Evolutionary conservation across 177 flowering plant genomes (phyloP), one percentile per base, ranked within the genome.

Genomic region (Tripterygium wilfordii): DNA sequence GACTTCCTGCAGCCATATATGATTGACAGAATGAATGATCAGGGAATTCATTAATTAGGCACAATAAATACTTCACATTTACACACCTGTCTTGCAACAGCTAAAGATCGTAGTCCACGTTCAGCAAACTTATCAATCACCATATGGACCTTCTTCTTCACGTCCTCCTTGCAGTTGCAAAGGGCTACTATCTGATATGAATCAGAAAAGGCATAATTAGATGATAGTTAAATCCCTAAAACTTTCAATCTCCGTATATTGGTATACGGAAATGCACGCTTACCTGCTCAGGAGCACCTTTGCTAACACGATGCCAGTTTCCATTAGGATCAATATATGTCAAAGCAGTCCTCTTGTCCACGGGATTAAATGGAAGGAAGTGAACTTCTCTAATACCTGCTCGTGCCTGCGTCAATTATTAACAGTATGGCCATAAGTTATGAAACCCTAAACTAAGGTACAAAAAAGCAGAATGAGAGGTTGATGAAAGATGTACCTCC

Each of bases 261-360:
- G n/a, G 30, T 26, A 18, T 10, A 17, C 13, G 2, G 40, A 36
- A 22, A 26, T 14, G 23, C 13, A 12, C 22, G 20, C n/a, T 33
- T 66, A 91, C 95, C 95, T 91, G 98, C 64, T 92, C 98, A 37
- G 98, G 98, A 19, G 98, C 98, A 45, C 98, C 98, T 62, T 92
- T 92, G 78, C 98, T 88, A 18, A 79, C 91, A 14, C 98, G 69
- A 48, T 88, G 95, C 98, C 98, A 92, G 27, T 59, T 71, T 24
- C 94, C 94, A 59, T 74, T 70, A 36, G 61, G 18, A 20, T 88
- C 98, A 30, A 82, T 77, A 57, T 92, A 92, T 20, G 98, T 92
- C 33, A 88, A 69, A 52, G 98, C 98, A 58, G 98, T 92, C 53
- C 98, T 78, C 69, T 92, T 92, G 45, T 88, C 98, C n/a, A 85